Base-by-base conservation (phyloP, 2,329 filamentous ascomycete genomes). In the Pseudofabraea citricarpa region DNA sequence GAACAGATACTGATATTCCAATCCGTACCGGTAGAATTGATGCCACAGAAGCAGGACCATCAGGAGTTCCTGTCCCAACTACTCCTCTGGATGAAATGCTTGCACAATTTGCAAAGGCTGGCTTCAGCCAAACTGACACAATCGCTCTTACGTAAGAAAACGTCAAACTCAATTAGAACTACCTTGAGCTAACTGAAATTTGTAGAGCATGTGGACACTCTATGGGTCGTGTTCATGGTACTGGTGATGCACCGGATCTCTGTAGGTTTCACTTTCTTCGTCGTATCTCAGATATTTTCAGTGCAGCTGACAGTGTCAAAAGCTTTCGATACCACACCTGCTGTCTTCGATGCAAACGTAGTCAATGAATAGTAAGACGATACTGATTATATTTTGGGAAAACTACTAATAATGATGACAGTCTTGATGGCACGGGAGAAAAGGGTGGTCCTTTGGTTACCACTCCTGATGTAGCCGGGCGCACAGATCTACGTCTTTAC, bases 61-160 rank as follows among this genome's bases (percentile, higher is more conserved):
- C 61, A 2, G 75, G 75, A 3, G 72, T 82, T 1, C 78, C 78
- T 2, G 67, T 75, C 47, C 74, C 77, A 2, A 66, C 78, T 48
- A 78, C 81, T 52, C 66, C 68, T 2, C 61, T 70, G 5, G 54
- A 56, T 12, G 74, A 67, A 2, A 77, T 81, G 49, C 55, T 61
- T 41, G 68, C 71, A 33, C 74, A 77, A 53, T 82, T 81, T 53
- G 47, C 61, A 7, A 69, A 75, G 27, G 74, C 79, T 64, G 77
- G 78, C 6, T 80, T 81, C 59, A 69, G 58, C 32, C 56, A 58
- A 15, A 58, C 65, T 15, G 75, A 81, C 52, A 80, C 80, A 74
- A 79, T 81, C 36, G 69, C 74, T 52, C 23, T 40, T 20, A 32
- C 47, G 45, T 40, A 69, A 74, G 54, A 12, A 27, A 5, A 6